Conservation (phyloP, 768 basidiomycete species). For the Imleria badia region DNA sequence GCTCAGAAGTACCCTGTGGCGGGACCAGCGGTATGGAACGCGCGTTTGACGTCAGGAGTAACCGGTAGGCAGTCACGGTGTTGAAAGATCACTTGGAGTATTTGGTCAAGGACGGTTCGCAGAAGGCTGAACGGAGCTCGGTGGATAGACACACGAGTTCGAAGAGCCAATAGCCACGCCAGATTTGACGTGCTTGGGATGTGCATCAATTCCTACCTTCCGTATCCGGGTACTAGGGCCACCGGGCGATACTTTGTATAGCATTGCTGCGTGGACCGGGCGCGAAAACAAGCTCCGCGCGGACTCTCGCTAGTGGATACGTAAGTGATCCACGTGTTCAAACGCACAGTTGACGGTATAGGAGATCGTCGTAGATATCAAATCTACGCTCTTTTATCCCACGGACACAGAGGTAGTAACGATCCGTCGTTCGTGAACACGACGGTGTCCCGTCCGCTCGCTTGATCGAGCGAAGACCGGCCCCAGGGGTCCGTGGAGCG, state of each 20-base stretch:
- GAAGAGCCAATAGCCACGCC: conserved; percentile 18
- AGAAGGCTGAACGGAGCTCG: conserved; percentile 30
- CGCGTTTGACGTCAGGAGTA: conserved; percentile 17
- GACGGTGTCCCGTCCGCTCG: conserved; percentile 42
- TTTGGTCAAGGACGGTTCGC: conserved; percentile 30
- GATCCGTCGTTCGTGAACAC: conserved; percentile 73
- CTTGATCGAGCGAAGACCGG: conserved; percentile 50
- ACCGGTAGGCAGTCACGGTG: conserved; percentile 27
- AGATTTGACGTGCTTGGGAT: not conserved
- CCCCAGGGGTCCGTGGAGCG: conserved; percentile 66
- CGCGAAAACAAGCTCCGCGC: not conserved
- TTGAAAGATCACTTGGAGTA: conserved; percentile 33
- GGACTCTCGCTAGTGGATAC: not conserved
- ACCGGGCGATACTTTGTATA: not conserved
- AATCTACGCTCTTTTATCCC: conserved; percentile 36
- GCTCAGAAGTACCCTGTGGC: conserved; percentile 29
- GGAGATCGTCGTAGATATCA: conserved; percentile 27
- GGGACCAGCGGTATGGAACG: conserved; percentile 30
- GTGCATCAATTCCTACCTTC: conserved; percentile 17
- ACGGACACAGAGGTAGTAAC: conserved; percentile 42
- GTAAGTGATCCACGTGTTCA: not conserved
- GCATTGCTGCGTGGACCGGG: too few species aligned
- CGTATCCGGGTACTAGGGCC: conserved; percentile 4
- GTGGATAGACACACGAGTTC: conserved; percentile 19
- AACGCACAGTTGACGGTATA: not conserved